phyloP scores from a whole-genome alignment of 148 eudicot species.

The Chenopodium berlandieri region DNA sequence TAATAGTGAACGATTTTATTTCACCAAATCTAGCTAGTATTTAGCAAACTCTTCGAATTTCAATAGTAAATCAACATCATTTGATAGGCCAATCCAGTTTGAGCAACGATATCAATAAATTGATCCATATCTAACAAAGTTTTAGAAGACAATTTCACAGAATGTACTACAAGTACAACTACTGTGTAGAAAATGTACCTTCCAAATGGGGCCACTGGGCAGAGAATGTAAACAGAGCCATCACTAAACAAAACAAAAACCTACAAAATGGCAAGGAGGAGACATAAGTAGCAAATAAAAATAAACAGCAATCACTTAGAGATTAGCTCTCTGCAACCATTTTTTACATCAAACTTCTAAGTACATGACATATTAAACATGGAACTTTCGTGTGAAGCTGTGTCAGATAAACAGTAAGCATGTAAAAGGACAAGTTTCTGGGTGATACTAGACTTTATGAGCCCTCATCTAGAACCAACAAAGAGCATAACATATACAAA shows the following conservation, averaged over 20 bases:
- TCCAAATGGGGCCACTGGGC: slow-evolving; percentile 96
- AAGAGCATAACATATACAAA: not conserved
- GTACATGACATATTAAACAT: not conserved
- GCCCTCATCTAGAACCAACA: not conserved
- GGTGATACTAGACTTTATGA: not conserved
- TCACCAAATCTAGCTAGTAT: not conserved
- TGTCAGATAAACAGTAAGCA: not conserved
- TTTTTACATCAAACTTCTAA: not conserved
- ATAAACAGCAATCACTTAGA: not conserved
- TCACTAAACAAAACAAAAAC: slow-evolving; percentile 82
- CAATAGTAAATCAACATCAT: not conserved
- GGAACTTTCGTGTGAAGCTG: not conserved
- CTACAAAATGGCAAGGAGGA: slow-evolving; percentile 40
- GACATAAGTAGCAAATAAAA: not conserved
- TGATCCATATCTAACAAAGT: not conserved
- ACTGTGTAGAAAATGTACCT: slow-evolving; percentile 44
- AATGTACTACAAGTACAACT: not conserved
- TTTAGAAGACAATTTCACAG: not conserved
- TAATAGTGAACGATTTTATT: not conserved
- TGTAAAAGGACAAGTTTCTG: not conserved
- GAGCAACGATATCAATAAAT: not conserved
- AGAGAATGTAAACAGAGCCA: slow-evolving; percentile 75
- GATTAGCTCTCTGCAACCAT: not conserved
- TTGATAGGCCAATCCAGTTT: not conserved
- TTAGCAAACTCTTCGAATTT: not conserved